phyloP scores from a whole-genome alignment of 176 grass and related monocot species.

The Oryza punctata region DNA sequence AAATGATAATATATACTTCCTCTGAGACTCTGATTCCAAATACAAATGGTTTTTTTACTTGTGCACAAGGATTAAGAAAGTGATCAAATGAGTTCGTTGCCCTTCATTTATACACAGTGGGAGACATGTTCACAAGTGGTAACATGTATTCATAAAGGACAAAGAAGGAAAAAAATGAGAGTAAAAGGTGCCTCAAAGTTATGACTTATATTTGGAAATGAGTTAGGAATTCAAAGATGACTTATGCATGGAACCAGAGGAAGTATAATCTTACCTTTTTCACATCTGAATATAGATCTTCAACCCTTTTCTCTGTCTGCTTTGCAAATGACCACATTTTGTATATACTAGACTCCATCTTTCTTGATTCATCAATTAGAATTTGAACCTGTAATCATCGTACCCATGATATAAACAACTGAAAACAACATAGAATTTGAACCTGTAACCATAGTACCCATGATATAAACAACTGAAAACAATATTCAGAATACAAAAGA shows the following conservation, averaged over 20 bases:
- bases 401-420: neutral
- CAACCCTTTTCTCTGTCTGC: slow-evolving; percentile 28
- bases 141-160: neutral
- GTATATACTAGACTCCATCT: slow-evolving; percentile 33
- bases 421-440: too few species aligned
- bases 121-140: neutral
- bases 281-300: slow-evolving; percentile 38
- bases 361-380: slow-evolving; percentile 24
- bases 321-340: slow-evolving; percentile 44
- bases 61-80: neutral
- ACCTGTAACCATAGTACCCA: too few species aligned
- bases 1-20: slow-evolving; percentile 10
- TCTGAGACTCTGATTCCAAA: neutral
- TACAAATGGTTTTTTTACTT: neutral
- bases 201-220: neutral
- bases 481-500: slow-evolving; percentile 4
- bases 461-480: neutral
- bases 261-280: slow-evolving; percentile 22
- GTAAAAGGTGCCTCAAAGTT: neutral
- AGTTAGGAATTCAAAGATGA: neutral
- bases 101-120: neutral
- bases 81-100: neutral
- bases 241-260: neutral
- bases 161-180: neutral
- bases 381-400: neutral